phyloP scores from a whole-genome alignment of 345 rosid species.

The Anacardium occidentale region DNA sequence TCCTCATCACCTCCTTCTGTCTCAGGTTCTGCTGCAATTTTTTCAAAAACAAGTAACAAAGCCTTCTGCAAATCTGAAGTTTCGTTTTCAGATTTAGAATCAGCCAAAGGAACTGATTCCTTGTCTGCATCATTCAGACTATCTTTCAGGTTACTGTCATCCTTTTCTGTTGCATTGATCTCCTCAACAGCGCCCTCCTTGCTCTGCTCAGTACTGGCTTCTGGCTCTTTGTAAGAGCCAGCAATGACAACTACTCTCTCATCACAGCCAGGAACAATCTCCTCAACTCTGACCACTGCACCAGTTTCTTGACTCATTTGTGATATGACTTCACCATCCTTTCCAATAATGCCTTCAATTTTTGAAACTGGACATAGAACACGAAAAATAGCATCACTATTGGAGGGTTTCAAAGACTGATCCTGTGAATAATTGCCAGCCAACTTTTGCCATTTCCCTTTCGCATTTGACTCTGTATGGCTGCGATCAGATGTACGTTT shows the following conservation, averaged over 20 bases:
- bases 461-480: slow-evolving; percentile 41
- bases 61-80: slow-evolving; percentile 53
- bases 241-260: slow-evolving; percentile 52
- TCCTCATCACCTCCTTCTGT: slow-evolving; percentile 37
- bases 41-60: slow-evolving; percentile 53
- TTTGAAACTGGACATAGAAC: slow-evolving; percentile 48
- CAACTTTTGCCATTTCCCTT: slow-evolving; percentile 50
- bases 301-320: slow-evolving; percentile 55
- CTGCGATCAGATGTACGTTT: slow-evolving; percentile 50
- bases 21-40: slow-evolving; percentile 42
- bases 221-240: slow-evolving; percentile 32
- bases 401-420: slow-evolving; percentile 26
- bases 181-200: slow-evolving; percentile 23
- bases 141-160: slow-evolving; percentile 25
- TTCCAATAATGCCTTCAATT: slow-evolving; percentile 36
- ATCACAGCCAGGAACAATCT: slow-evolving; percentile 48
- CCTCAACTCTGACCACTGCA: slow-evolving; percentile 51
- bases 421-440: slow-evolving; percentile 23
- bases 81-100: slow-evolving; percentile 31
- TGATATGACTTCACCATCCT: slow-evolving; percentile 38
- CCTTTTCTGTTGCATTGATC: slow-evolving; percentile 21
- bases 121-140: slow-evolving; percentile 27
- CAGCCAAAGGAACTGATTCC: slow-evolving; percentile 33
- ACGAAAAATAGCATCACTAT: slow-evolving; percentile 33
- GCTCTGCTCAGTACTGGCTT: slow-evolving; percentile 21